Percentiles rank a stretch among this genome's conserved stretches.
These are phyloP conservation scores for Nematocida sp. DNA, from an alignment of 371 early-diverging fungal genomes.

Conservation along the genomic window DNA sequence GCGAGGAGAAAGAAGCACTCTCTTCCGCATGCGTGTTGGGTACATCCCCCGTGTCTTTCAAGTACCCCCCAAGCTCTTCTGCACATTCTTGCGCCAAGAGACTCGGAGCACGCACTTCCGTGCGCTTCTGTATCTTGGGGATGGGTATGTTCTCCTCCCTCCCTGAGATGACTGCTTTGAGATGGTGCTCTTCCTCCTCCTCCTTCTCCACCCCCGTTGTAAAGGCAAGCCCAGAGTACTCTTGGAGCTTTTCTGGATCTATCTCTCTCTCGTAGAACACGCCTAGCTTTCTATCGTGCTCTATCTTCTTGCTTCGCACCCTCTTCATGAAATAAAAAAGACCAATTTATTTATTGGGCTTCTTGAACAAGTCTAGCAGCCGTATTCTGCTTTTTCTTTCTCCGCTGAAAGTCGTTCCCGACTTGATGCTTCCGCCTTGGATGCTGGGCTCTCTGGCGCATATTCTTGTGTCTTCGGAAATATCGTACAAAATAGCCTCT, in stretches of 20 bases:
- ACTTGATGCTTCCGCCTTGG: constrained; percentile 35
- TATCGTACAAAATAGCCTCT: constrained; percentile 23
- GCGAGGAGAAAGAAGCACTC: neutral
- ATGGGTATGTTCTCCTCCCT: constrained; percentile 36
- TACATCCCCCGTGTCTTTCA: constrained; percentile 33
- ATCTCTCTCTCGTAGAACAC: constrained; percentile 46
- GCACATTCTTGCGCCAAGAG: neutral
- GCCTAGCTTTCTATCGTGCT: constrained; percentile 45
- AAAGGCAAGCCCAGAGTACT: constrained; percentile 23
- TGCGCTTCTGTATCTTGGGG: constrained; percentile 17
- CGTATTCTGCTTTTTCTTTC: constrained; percentile 40
- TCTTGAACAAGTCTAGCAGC: constrained; percentile 46
- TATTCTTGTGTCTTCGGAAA: constrained; percentile 43
- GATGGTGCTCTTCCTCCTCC: constrained; percentile 53
- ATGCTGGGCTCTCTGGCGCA: constrained; percentile 43
- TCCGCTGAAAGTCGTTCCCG: constrained; percentile 39
- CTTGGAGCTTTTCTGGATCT: constrained; percentile 28
- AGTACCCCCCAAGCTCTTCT: neutral
- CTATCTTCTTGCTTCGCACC: constrained; percentile 48
- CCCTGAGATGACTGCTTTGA: constrained; percentile 42
- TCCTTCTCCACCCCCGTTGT: constrained; percentile 52
- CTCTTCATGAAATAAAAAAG: constrained; percentile 48
- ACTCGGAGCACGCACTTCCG: neutral
- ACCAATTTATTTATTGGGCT: constrained; percentile 18
- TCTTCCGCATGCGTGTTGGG: neutral